These are phyloP conservation scores for Canna indica DNA, from an alignment of 176 grass and related monocot species.

Conservation along the genomic window DNA sequence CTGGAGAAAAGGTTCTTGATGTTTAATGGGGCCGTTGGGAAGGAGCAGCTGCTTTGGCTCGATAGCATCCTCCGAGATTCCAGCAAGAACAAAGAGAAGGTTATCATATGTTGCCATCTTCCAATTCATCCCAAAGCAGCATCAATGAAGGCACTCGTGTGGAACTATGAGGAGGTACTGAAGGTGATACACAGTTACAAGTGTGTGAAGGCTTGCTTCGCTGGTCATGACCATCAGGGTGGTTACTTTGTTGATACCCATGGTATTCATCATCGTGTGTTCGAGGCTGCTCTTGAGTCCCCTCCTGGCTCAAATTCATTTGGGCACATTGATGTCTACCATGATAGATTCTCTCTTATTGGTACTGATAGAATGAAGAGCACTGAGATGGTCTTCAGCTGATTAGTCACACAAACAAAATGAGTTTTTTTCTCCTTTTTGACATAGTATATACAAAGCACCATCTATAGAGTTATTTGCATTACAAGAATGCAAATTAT, in stretches of 20 bases:
- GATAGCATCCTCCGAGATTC: constrained; percentile 36
- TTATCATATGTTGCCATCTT: constrained; percentile 66
- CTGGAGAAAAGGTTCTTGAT: constrained; percentile 57
- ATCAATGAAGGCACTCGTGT: constrained; percentile 45
- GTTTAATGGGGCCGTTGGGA: constrained; percentile 75
- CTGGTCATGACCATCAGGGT: constrained; percentile 63
- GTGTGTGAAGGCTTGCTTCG: constrained; percentile 69
- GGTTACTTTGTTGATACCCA: constrained; percentile 51
- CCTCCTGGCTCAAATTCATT: constrained; percentile 62
- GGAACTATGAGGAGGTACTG: constrained; percentile 79
- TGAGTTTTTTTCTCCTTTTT: background rate
- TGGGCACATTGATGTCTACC: constrained; percentile 52
- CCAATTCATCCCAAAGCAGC: constrained; percentile 48
- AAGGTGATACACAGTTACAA: constrained; percentile 36
- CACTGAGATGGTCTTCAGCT: constrained; percentile 46
- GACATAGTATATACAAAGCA: no score
- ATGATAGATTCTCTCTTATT: constrained; percentile 39
- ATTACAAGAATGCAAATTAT: no score
- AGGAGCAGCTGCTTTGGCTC: constrained; percentile 62
- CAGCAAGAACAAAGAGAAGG: constrained; percentile 31
- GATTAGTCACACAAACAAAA: background rate
- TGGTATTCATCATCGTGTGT: constrained; percentile 60
- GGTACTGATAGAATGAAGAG: constrained; percentile 51
- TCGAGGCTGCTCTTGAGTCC: constrained; percentile 83
- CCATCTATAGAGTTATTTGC: no score